A percentile compares a stretch with the other conserved stretches of the same genome.
Conservation (phyloP, 306 rosid species). For the Senna tora region DNA sequence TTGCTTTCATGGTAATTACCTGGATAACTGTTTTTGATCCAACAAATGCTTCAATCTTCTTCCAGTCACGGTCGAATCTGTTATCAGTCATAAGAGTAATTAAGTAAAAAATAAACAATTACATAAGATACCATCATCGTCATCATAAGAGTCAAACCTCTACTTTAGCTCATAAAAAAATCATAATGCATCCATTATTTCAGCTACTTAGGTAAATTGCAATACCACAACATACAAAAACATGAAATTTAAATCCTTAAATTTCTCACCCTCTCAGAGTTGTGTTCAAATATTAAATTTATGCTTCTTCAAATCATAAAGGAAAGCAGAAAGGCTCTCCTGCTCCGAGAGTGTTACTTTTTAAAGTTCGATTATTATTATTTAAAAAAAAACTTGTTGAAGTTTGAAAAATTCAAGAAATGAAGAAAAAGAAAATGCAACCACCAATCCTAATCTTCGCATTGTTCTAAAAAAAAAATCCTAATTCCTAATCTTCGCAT, state of each 20-base stretch:
- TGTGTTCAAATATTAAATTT: background rate
- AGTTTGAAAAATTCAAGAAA: background rate
- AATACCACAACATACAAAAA: background rate
- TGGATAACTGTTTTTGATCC: constrained; percentile 77
- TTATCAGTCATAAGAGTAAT: background rate
- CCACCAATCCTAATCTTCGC: background rate
- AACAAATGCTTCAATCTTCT: constrained; percentile 78
- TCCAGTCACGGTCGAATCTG: constrained; percentile 83
- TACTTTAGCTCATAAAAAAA: background rate
- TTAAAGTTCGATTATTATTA: too few species aligned
- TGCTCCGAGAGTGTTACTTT: background rate
- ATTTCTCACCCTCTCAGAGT: background rate
- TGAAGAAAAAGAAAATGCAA: background rate
- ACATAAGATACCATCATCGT: background rate
- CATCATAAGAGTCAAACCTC: background rate
- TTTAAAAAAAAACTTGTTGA: too few species aligned
- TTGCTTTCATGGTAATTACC: constrained; percentile 42
- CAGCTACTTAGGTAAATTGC: background rate
- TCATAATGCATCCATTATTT: too few species aligned
- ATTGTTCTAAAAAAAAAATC: background rate
- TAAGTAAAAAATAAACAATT: background rate
- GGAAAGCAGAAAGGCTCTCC: background rate
- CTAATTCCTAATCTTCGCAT: background rate
- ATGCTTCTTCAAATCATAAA: background rate
- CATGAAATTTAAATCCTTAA: background rate